Conservation (phyloP, 129 eudicot genomes). For the Lactuca saligna region DNA sequence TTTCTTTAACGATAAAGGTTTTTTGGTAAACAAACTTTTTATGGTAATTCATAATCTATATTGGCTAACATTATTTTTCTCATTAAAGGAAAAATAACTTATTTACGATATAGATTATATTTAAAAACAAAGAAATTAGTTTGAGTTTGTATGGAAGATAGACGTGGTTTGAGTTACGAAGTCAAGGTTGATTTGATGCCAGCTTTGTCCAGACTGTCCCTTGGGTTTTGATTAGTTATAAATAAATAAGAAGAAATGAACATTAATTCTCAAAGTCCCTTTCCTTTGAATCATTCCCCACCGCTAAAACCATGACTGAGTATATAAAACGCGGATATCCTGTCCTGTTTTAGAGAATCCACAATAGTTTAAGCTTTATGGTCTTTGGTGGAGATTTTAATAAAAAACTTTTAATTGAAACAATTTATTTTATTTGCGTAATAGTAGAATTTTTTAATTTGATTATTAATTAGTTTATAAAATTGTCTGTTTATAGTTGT, state of each 20-base stretch:
- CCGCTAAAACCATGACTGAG: background rate
- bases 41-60: too few species aligned
- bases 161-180: background rate
- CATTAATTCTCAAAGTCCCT: background rate
- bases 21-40: background rate
- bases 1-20: background rate
- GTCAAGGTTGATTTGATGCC: background rate
- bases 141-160: background rate
- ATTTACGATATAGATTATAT: background rate
- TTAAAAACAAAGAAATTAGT: too few species aligned
- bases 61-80: background rate
- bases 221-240: too few species aligned
- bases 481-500: too few species aligned
- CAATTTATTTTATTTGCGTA: too few species aligned
- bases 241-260: background rate
- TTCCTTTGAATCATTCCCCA: constrained; percentile 6
- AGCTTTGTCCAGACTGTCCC: background rate
- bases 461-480: too few species aligned
- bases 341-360: too few species aligned
- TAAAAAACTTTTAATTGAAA: too few species aligned
- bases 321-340: background rate
- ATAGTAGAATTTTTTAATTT: too few species aligned
- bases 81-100: background rate
- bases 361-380: too few species aligned
- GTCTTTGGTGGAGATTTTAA: too few species aligned